These are phyloP conservation scores for Ogataea ganodermae DNA, from an alignment of 805 yeast genomes.

Conservation along the genomic window DNA sequence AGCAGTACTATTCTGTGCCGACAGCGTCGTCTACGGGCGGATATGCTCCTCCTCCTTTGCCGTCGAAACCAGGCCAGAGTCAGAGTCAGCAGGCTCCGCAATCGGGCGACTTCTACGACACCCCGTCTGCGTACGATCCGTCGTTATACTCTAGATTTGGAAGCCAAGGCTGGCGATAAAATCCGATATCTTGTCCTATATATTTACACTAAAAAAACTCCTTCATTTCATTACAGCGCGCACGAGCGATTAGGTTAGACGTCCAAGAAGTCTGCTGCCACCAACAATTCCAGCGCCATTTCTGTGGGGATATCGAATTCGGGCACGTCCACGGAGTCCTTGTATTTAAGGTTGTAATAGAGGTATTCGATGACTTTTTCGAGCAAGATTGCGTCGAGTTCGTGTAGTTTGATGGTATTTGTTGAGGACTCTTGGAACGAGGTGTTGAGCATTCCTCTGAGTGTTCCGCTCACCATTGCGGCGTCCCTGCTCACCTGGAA, in stretches of 20 bases:
- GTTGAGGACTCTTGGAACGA: constrained; percentile 61
- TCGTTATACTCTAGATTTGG: constrained; percentile 43
- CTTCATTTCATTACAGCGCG: neutral
- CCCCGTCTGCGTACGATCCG: constrained; percentile 53
- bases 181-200: neutral
- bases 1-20: constrained; percentile 3
- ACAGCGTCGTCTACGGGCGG: constrained; percentile 5
- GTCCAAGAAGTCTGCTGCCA: constrained; percentile 90
- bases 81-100: constrained; percentile 15
- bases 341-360: constrained; percentile 71
- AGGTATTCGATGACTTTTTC: constrained; percentile 85
- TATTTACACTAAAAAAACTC: neutral
- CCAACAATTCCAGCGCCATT: constrained; percentile 84
- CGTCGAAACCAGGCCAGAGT: constrained; percentile 27
- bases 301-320: constrained; percentile 93
- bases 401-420: constrained; percentile 55
- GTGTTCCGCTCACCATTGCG: constrained; percentile 70
- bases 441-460: constrained; percentile 55
- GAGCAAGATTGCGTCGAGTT: constrained; percentile 69
- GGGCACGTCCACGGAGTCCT: constrained; percentile 65
- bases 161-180: constrained; percentile 15
- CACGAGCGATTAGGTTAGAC: constrained; percentile 36
- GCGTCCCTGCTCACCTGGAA: constrained; percentile 69
- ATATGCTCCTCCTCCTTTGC: constrained; percentile 28
- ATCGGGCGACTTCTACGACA: constrained; percentile 44